A percentile compares a stretch with the other conserved stretches of the same genome.
phyloP scores from a whole-genome alignment of 805 yeast species.

The Lachancea nothofagi region DNA sequence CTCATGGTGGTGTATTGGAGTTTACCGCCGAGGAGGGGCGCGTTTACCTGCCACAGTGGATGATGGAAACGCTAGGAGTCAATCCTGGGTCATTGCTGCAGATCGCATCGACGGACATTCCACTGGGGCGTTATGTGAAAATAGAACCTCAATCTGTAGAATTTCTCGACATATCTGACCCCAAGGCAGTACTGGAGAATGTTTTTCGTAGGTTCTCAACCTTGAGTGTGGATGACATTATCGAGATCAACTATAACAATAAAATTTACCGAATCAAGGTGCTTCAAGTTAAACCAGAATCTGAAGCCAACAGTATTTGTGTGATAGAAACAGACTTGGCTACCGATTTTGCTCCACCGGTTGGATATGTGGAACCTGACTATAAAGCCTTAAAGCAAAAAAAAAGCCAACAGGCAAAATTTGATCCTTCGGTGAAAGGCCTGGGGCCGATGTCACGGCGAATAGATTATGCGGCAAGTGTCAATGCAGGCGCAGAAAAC shows the following conservation, averaged over 20 bases:
- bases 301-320: constrained; percentile 63
- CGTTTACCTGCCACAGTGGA: constrained; percentile 93
- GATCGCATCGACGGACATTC: constrained; percentile 70
- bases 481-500: constrained; percentile 37
- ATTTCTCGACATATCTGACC: constrained; percentile 88
- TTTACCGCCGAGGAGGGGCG: constrained; percentile 97
- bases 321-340: constrained; percentile 95
- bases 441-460: constrained; percentile 71
- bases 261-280: constrained; percentile 74
- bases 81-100: constrained; percentile 78
- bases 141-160: constrained; percentile 94
- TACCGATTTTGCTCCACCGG: constrained; percentile 98
- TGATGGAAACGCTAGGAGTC: constrained; percentile 70
- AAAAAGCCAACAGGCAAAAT: constrained; percentile 29
- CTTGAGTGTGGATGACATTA: constrained; percentile 73
- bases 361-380: constrained; percentile 94
- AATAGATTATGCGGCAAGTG: constrained; percentile 53
- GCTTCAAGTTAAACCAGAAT: constrained; percentile 79
- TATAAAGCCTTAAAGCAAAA: constrained; percentile 35
- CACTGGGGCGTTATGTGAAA: constrained; percentile 83
- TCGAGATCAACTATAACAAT: constrained; percentile 80
- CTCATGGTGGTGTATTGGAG: constrained; percentile 94
- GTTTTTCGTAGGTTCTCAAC: constrained; percentile 88
- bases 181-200: constrained; percentile 93
- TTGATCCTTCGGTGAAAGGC: constrained; percentile 33